A percentile compares a stretch with the other conserved stretches of the same genome.
Evolutionary conservation across 768 basidiomycete genomes (phyloP).

Genomic region (Suillus hirtellus): DNA sequence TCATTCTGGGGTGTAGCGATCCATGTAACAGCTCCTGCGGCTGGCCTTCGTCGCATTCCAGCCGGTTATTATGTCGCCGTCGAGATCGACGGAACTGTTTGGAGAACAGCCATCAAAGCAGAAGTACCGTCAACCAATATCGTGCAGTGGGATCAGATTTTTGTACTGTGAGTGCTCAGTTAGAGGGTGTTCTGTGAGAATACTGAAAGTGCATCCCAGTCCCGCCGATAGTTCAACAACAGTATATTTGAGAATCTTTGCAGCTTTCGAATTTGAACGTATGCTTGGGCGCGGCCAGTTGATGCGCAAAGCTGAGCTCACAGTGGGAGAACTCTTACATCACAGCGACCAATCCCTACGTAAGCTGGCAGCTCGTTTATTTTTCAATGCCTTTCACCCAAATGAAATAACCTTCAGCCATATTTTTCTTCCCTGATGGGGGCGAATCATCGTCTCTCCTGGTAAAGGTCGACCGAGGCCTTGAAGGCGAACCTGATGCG

Average conservation of each 20-base stretch:
- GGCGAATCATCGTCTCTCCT: neutral
- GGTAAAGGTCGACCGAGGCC: neutral
- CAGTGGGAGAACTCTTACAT: slow-evolving; percentile 6
- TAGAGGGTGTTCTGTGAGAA: neutral
- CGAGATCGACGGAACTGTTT: slow-evolving; percentile 1
- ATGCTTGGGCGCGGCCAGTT: slow-evolving; percentile 16
- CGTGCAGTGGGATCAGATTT: slow-evolving; percentile 18
- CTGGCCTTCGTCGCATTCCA: slow-evolving; percentile 17
- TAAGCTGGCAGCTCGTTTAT: neutral
- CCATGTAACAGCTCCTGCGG: slow-evolving; percentile 13
- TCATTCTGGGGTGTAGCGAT: slow-evolving; percentile 12
- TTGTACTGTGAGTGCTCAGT: slow-evolving; percentile 11
- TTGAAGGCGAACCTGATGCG: neutral
- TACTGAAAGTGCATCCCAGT: slow-evolving; percentile 4
- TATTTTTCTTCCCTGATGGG: slow-evolving; percentile 1
- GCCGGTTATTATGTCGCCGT: slow-evolving; percentile 18
- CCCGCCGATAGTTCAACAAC: slow-evolving; percentile 5
- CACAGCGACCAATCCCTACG: neutral
- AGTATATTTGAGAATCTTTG: slow-evolving; percentile 10
- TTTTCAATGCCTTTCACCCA: too few species aligned
- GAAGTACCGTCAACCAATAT: slow-evolving; percentile 7
- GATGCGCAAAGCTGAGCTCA: slow-evolving; percentile 9
- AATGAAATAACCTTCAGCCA: neutral
- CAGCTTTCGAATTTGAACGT: slow-evolving; percentile 15
- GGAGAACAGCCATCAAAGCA: slow-evolving; percentile 13